A percentile compares a stretch with the other conserved stretches of the same genome.
These are phyloP conservation scores for Prunus salicina DNA, from an alignment of 306 rosid genomes.

Conservation along the genomic window DNA sequence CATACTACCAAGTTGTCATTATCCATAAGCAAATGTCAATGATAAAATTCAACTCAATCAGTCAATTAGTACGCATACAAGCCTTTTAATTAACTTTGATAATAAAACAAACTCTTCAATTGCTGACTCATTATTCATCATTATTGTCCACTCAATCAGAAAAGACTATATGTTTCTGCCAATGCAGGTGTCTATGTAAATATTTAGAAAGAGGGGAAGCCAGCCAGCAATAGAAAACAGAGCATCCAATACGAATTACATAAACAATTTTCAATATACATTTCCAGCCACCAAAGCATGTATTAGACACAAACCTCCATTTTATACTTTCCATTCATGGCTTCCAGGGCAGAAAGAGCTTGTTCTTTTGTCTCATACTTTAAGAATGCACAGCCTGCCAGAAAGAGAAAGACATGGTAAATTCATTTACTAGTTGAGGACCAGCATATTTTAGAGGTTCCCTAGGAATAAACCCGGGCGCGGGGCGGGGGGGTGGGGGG, in stretches of 20 bases:
- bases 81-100: background rate
- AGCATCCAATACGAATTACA: background rate
- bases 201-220: background rate
- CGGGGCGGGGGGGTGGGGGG: too few relatives aligned
- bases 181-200: background rate
- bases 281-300: conserved; percentile 11
- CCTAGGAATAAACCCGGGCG: background rate
- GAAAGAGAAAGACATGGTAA: conserved; percentile 12
- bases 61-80: background rate
- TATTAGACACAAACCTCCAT: conserved; percentile 72
- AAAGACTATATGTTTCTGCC: background rate
- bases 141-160: background rate
- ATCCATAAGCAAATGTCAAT: background rate
- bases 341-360: conserved; percentile 85
- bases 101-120: background rate
- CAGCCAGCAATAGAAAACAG: background rate
- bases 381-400: conserved; percentile 89
- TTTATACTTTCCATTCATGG: conserved; percentile 83
- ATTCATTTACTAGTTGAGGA: conserved; percentile 8
- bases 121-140: background rate
- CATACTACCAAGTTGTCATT: conserved; percentile 1
- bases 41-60: conserved; percentile 11
- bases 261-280: conserved; percentile 6
- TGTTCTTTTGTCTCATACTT: conserved; percentile 94
- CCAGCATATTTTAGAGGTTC: background rate